Percentiles rank a stretch among this genome's conserved stretches.
Conservation (phyloP, 2,329 filamentous ascomycete species). For the Talaromyces marneffei region DNA sequence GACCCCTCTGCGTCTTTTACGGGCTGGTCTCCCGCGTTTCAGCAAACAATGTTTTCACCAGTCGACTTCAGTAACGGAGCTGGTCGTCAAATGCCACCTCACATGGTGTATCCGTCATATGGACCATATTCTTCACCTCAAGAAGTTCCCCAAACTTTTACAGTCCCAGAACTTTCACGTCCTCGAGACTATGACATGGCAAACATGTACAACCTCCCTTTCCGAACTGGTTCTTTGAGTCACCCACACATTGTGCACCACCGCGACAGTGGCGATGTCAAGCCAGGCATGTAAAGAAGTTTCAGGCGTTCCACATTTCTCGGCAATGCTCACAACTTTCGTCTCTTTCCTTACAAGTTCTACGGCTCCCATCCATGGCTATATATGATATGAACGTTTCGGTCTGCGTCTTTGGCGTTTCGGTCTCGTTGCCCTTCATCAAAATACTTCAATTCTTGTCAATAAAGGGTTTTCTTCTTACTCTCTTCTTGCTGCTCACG, state of each 20-base stretch:
- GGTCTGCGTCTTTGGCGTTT: not conserved
- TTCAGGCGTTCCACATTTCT: not conserved
- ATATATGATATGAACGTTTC: not conserved
- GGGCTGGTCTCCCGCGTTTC: slow-evolving; percentile 29
- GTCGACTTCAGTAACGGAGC: slow-evolving; percentile 25
- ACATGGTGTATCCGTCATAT: slow-evolving; percentile 25
- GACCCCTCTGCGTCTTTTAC: slow-evolving; percentile 23
- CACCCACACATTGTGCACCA: slow-evolving; percentile 22
- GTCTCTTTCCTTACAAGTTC: not conserved
- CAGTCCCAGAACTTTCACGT: slow-evolving; percentile 13
- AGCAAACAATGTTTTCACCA: slow-evolving; percentile 29
- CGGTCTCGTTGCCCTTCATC: not conserved
- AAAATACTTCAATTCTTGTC: not conserved
- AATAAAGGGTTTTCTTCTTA: not conserved
- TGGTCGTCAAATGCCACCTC: slow-evolving; percentile 22
- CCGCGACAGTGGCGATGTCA: not conserved
- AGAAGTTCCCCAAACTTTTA: not conserved
- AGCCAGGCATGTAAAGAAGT: not conserved
- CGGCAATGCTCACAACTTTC: not conserved
- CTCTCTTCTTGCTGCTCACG: not conserved
- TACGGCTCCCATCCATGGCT: not conserved
- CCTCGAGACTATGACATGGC: slow-evolving; percentile 5
- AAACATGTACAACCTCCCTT: slow-evolving; percentile 17
- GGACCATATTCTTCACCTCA: slow-evolving; percentile 24
- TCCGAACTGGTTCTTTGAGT: slow-evolving; percentile 29